A percentile compares a stretch with the other conserved stretches of the same genome.
Evolutionary conservation across 2,329 filamentous ascomycete genomes (phyloP).

Genomic region (Alternaria postmessia): DNA sequence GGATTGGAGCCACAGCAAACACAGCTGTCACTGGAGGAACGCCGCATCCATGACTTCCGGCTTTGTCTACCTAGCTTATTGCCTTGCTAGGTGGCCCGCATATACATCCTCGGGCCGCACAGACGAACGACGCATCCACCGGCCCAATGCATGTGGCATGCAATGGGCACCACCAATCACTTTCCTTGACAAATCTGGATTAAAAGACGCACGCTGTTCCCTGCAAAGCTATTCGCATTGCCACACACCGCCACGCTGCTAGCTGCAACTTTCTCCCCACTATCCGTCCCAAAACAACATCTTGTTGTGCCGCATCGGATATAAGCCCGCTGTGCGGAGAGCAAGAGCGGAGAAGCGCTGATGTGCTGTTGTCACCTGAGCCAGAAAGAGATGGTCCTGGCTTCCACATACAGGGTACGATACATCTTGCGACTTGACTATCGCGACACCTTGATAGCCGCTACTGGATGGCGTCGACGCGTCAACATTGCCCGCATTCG

Average conservation of each 20-base stretch:
- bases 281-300: neutral
- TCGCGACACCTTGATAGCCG: neutral
- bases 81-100: conserved; percentile 9
- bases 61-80: conserved; percentile 15
- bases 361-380: neutral
- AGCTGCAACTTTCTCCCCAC: conserved; percentile 2
- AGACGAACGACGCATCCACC: conserved; percentile 7
- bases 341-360: neutral
- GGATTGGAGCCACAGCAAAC: conserved; percentile 6
- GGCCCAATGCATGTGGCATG: conserved; percentile 4
- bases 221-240: conserved; percentile 9
- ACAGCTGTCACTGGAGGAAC: conserved; percentile 22
- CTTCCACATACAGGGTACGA: neutral
- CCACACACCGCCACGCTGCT: conserved; percentile 12
- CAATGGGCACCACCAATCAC: conserved; percentile 10
- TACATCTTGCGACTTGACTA: neutral
- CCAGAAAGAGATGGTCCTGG: neutral
- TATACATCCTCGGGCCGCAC: conserved; percentile 18
- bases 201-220: conserved; percentile 12
- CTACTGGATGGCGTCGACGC: neutral
- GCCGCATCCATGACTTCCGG: conserved; percentile 20
- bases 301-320: conserved; percentile 4
- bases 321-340: conserved; percentile 3
- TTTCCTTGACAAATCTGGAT: neutral
- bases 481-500: neutral